These are phyloP conservation scores for Corrigiola litoralis DNA, from an alignment of 179 eudicot species.

Conservation along the genomic window DNA sequence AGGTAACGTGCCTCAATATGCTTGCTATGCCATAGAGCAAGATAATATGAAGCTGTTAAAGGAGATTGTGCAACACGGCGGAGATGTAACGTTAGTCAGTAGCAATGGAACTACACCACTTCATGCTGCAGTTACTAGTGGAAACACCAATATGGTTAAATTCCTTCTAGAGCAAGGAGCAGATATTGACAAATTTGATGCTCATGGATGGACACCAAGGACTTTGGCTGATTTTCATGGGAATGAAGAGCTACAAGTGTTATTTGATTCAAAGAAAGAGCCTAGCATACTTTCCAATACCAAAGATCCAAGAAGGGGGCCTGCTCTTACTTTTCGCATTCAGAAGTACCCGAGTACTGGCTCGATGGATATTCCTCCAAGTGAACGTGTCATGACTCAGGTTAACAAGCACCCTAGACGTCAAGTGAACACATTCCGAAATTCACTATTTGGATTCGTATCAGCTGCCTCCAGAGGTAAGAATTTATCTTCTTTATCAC, in stretches of 20 bases:
- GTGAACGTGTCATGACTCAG: no score
- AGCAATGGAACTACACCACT: conserved; percentile 52
- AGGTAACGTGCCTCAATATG: conserved; percentile 53
- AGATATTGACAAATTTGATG: conserved; percentile 45
- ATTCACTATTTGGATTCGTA: conserved; percentile 62
- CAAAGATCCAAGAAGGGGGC: not conserved
- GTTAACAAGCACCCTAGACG: conserved; percentile 27
- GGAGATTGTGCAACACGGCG: conserved; percentile 42
- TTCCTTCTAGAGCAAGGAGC: conserved; percentile 56
- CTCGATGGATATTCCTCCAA: conserved; percentile 20
- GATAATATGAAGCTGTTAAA: conserved; percentile 44
- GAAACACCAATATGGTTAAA: conserved; percentile 38
- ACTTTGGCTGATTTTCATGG: conserved; percentile 55
- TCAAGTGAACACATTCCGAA: conserved; percentile 36
- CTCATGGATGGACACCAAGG: conserved; percentile 61
- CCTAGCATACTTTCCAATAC: conserved; percentile 6
- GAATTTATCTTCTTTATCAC: not conserved
- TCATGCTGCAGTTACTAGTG: conserved; percentile 49
- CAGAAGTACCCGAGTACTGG: conserved; percentile 42
- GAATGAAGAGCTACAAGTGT: conserved; percentile 46
- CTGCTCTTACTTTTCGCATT: conserved; percentile 21
- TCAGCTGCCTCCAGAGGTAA: conserved; percentile 47
- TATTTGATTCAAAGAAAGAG: conserved; percentile 33
- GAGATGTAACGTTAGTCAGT: conserved; percentile 40
- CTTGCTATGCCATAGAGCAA: conserved; percentile 49